Percentiles rank a stretch among this genome's conserved stretches.
Evolutionary conservation across 164 flowering plant species (phyloP).

Genomic region (Tetracentron sinense): DNA sequence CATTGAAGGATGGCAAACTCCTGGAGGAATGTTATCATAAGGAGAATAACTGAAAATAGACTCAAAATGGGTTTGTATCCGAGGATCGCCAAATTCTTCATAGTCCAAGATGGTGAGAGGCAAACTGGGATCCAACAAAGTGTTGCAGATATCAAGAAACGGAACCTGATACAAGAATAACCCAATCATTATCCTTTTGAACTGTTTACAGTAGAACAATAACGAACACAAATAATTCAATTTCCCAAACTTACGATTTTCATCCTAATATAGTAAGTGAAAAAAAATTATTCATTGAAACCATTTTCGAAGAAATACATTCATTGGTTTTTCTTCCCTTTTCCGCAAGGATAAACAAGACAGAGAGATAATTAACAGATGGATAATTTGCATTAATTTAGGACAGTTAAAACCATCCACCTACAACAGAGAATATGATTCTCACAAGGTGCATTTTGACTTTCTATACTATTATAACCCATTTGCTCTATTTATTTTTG

Average conservation of each 20-base stretch:
- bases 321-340: background rate
- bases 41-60: conserved; percentile 67
- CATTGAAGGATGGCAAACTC: conserved; percentile 63
- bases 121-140: conserved; percentile 72
- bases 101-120: conserved; percentile 83
- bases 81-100: conserved; percentile 94
- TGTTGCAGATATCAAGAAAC: conserved; percentile 87
- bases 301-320: too few relatives aligned
- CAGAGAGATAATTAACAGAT: background rate
- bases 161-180: conserved; percentile 67
- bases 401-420: background rate
- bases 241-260: background rate
- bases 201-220: background rate
- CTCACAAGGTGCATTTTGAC: background rate
- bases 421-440: background rate
- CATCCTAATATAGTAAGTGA: too few relatives aligned
- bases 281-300: background rate
- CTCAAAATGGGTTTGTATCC: conserved; percentile 42
- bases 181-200: conserved; percentile 10
- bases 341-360: background rate
- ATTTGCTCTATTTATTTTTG: background rate
- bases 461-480: background rate
- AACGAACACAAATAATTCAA: background rate
- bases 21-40: conserved; percentile 60
- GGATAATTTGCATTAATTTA: background rate